Base-by-base conservation (phyloP, 2,329 filamentous ascomycete genomes). In the Fusarium solani-melongenae region DNA sequence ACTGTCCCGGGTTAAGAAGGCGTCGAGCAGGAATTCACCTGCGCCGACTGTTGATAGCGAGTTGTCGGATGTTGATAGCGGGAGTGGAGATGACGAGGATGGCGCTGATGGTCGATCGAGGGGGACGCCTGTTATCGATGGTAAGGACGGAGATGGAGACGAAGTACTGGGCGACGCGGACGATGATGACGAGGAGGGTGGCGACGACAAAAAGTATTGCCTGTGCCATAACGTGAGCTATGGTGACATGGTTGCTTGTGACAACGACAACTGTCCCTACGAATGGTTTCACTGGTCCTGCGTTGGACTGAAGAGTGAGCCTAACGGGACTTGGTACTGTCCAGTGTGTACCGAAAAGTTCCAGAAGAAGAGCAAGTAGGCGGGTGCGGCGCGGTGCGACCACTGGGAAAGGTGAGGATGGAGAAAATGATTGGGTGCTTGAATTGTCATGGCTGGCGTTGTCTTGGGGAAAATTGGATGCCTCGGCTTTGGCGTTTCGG, bases 211-310 rank as follows among this genome's bases (percentile, higher is more conserved):
- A 79, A 93, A 94, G 81, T 96, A 96, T 83, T 96, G 94, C 83
- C 87, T 92, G 33, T 96, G 94, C 82, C 92, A 95, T 81, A 93
- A 93, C 77, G 92, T 95, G 74, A 94, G 92, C 82, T 95, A 93
- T 79, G 94, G 94, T 70, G 92, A 96, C 79, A 96, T 96, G 94
- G 93, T 96, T 72, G 94, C 93, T 33, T 96, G 94, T 84, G 94
- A 96, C 84, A 96, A 96, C 81, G 91, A 93, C 66, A 88, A 92
- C 74, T 96, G 94, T 82, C 91, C 91, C 55, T 93, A 90, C 79
- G 93, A 96, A 83, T 96, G 94, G 94, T 96, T 96, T 81, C 94
- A 96, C 83, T 96, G 93, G 92, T 91, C 86, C 49, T 93, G 91
- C 76, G 91, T 93, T 58, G 90, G 90, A 22, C 85, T 93, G 34